Percentiles rank a stretch among this genome's conserved stretches.
Evolutionary conservation across 2,329 filamentous ascomycete species (phyloP).

Genomic region (Hymenoscyphus fraxineus): DNA sequence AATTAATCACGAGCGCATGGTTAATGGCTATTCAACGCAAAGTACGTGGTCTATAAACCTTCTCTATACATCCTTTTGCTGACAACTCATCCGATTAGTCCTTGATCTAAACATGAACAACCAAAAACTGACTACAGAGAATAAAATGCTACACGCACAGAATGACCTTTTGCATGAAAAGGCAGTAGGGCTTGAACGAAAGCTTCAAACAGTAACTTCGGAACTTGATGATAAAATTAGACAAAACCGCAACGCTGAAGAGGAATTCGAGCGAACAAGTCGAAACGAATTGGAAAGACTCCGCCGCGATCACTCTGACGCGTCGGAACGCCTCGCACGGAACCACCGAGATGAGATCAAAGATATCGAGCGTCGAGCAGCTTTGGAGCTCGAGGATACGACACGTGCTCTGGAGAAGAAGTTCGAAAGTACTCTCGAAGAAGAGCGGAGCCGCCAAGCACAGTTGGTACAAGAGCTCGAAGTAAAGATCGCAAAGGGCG

Average conservation of each 20-base stretch:
- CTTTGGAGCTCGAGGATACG: constrained; percentile 39
- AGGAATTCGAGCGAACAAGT: constrained; percentile 51
- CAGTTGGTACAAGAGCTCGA: constrained; percentile 66
- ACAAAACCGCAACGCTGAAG: constrained; percentile 49
- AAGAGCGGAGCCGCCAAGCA: constrained; percentile 55
- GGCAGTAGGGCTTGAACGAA: constrained; percentile 35
- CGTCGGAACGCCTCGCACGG: constrained; percentile 55
- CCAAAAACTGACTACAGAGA: constrained; percentile 35
- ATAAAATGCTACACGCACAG: constrained; percentile 60
- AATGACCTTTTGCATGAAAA: constrained; percentile 55
- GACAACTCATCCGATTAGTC: constrained; percentile 17
- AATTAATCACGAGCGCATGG: constrained; percentile 67
- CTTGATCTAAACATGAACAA: constrained; percentile 48
- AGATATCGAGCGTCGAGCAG: constrained; percentile 58
- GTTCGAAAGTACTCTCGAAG: constrained; percentile 53
- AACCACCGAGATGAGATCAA: constrained; percentile 66
- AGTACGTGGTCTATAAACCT: background rate
- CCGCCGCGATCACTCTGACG: constrained; percentile 46
- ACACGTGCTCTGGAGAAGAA: constrained; percentile 33
- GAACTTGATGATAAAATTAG: constrained; percentile 48
- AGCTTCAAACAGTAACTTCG: constrained; percentile 44
- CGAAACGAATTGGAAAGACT: constrained; percentile 54
- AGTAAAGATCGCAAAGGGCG: constrained; percentile 46
- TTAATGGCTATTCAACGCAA: constrained; percentile 58
- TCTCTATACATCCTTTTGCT: background rate